Base-by-base conservation (phyloP, 2,329 filamentous ascomycete species). In the Epichloe sylvatica region DNA sequence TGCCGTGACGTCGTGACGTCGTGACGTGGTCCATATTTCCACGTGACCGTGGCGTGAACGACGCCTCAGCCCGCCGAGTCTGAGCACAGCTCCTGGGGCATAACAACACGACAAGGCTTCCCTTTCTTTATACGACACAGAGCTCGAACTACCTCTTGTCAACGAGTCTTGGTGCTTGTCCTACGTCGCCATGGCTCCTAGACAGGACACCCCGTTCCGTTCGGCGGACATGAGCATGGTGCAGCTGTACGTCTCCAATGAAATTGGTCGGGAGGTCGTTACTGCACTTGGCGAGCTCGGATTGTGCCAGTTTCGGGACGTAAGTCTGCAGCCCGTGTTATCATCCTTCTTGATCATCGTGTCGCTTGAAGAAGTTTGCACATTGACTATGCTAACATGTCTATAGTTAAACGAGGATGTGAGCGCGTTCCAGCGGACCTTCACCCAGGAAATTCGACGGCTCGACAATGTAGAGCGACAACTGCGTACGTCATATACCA, bases 151-250 rank as follows among this genome's bases (percentile, higher is more conserved):
- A 54, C 57, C 58, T 56, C 53, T 52, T 59, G 52, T 49, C 57
- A 52, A 53, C 57, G 58, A 55, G 60, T 60, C 55, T 55, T 56
- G 64, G 63, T 59, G 62, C 55, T 56, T 51, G 52, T 51, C 49
- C 54, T 52, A 51, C 62, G 57, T 61, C 62, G 55, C 54, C 61
- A 84, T 84, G 81, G 79, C 78, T 69, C 73, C 76, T 58, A 70
- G 73, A 67, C 72, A 87, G 73, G 89, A 97, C 73, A 95, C 90
- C 70, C 86, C 96, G 75, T 97, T 98, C 83, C 91, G 94, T 79
- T 98, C 92, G 67, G 87, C 89, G 86, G 87, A 96, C 71, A 98
- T 98, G 92, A 96, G 89, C 78, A 84, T 98, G 84, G 94, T 94
- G 64, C 92, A 98, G 82, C 84, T 98, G 64, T 98, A 97, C 72